Conservation (phyloP, 2,329 filamentous ascomycete genomes). For the Botrytis galanthina region DNA sequence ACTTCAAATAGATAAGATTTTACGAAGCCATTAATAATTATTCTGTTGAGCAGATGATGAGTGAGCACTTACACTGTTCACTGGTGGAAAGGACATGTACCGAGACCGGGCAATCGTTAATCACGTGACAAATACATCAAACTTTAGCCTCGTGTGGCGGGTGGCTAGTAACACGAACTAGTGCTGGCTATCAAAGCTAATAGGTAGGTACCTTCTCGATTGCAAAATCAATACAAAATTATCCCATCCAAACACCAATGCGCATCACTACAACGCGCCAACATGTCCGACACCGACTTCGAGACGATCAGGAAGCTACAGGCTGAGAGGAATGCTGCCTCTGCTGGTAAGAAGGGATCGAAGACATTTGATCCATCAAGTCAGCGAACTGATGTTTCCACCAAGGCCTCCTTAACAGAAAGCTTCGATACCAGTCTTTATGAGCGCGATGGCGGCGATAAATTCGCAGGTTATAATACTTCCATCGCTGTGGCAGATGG, state of each 20-base stretch:
- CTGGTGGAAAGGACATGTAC: background rate
- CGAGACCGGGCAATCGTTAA: fast-evolving
- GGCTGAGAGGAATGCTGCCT: constrained; percentile 83
- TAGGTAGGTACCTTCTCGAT: constrained; percentile 6
- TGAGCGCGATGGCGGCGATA: constrained; percentile 73
- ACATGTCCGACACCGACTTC: constrained; percentile 78
- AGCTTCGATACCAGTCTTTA: constrained; percentile 86
- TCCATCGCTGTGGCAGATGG: constrained; percentile 78
- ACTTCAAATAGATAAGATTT: background rate
- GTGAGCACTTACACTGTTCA: background rate
- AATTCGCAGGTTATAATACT: constrained; percentile 86
- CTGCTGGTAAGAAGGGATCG: constrained; percentile 76
- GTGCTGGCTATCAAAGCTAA: constrained; percentile 19
- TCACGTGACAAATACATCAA: background rate
- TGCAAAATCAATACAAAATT: constrained; percentile 19
- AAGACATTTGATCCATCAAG: constrained; percentile 73
- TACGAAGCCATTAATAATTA: background rate
- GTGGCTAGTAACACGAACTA: constrained; percentile 13
- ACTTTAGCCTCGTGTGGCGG: constrained; percentile 9
- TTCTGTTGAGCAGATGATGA: background rate
- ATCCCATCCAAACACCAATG: constrained; percentile 17
- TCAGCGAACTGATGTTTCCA: constrained; percentile 80
- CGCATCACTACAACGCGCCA: constrained; percentile 16
- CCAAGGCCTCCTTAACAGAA: constrained; percentile 89
- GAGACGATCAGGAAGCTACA: constrained; percentile 84